Percentiles rank a stretch among this genome's conserved stretches.
phyloP scores from a whole-genome alignment of 2,329 filamentous ascomycete genomes.

The Botrytis fragariae region DNA sequence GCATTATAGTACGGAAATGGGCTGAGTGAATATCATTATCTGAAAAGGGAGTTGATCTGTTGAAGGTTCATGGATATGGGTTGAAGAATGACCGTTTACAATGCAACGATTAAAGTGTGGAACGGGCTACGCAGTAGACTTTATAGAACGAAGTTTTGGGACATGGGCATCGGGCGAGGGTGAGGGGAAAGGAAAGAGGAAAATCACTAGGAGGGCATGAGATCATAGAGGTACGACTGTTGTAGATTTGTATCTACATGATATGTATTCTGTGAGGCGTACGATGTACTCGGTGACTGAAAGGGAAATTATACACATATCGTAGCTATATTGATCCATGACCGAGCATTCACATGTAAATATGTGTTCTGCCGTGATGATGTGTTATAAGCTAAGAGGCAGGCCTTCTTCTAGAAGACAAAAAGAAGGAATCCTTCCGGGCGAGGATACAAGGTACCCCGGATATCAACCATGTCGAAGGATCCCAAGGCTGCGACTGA shows the following conservation, averaged over 20 bases:
- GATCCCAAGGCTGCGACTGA: background rate
- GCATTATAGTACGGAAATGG: background rate
- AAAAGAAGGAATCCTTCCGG: slow-evolving; percentile 9
- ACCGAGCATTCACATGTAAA: background rate
- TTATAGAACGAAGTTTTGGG: background rate
- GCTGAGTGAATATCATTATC: background rate
- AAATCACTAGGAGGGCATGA: background rate
- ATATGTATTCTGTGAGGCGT: background rate
- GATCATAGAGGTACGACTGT: background rate
- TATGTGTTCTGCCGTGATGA: background rate
- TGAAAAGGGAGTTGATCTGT: background rate
- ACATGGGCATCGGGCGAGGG: background rate
- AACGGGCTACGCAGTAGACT: background rate
- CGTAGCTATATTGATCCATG: background rate
- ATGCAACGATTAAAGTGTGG: background rate
- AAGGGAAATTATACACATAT: background rate
- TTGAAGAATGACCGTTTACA: background rate
- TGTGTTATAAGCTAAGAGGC: background rate
- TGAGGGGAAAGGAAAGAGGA: background rate
- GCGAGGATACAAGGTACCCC: background rate
- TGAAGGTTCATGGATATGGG: background rate
- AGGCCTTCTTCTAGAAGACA: background rate
- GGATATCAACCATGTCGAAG: background rate
- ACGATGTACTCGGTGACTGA: background rate
- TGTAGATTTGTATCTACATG: background rate